phyloP scores from a whole-genome alignment of 768 basidiomycete species.

The Royoungia palumana region DNA sequence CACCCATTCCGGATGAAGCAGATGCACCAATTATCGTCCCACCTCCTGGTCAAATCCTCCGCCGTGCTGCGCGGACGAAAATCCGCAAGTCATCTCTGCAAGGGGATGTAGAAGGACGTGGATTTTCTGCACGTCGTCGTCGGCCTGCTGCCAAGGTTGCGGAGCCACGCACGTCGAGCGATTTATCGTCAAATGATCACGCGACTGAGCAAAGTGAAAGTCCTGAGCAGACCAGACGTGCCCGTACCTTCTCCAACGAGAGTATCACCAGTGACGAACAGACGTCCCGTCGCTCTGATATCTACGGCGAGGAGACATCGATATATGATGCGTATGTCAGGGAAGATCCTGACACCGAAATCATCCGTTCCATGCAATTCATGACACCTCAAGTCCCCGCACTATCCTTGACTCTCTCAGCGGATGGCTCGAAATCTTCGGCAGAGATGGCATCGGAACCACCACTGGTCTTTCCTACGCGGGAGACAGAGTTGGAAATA shows the following conservation, averaged over 20 bases:
- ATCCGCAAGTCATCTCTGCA: conserved; percentile 81
- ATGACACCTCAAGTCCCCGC: conserved; percentile 18
- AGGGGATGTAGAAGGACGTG: conserved; percentile 80
- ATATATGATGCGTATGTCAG: conserved; percentile 83
- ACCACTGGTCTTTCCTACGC: conserved; percentile 34
- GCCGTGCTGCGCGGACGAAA: conserved; percentile 90
- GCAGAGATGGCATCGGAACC: conserved; percentile 17
- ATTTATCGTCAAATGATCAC: conserved; percentile 52
- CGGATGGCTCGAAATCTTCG: conserved; percentile 10
- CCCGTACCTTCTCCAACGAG: conserved; percentile 36
- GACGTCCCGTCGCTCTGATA: conserved; percentile 51
- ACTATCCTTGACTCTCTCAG: conserved; percentile 24
- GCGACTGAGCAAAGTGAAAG: conserved; percentile 63
- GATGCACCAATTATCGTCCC: conserved; percentile 87
- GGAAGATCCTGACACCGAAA: conserved; percentile 49
- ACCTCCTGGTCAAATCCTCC: conserved; percentile 83
- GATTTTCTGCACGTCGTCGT: conserved; percentile 50
- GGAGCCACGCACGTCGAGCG: conserved; percentile 63
- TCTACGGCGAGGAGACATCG: conserved; percentile 74
- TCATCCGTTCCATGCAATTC: conserved; percentile 20
- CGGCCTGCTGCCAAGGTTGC: conserved; percentile 24
- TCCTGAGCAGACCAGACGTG: conserved; percentile 36
- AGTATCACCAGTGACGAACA: conserved; percentile 41
- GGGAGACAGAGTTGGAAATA: conserved; percentile 46
- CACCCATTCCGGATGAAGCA: conserved; percentile 71